Evolutionary conservation across 495 filamentous ascomycete genomes (phyloP).

Genomic region (Tuber brumale): DNA sequence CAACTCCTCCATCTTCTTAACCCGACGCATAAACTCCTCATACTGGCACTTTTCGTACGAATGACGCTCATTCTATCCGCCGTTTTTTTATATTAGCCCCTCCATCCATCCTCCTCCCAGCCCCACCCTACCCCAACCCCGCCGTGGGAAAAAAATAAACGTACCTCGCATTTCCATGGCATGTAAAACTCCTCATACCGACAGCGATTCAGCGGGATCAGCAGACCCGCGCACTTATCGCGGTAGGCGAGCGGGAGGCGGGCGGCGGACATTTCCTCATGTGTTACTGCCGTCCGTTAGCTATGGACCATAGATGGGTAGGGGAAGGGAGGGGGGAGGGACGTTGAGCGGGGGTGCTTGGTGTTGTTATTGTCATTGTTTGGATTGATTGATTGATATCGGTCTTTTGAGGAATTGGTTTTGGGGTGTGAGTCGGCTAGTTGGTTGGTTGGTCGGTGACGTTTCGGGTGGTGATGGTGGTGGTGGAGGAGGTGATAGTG

Average conservation of each 20-base stretch:
- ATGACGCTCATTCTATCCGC: conserved; percentile 76
- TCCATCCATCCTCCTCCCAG: not conserved
- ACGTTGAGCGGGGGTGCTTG: not conserved
- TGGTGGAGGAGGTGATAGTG: not conserved
- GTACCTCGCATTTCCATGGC: conserved; percentile 96
- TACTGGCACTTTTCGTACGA: conserved; percentile 99
- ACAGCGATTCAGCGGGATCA: conserved; percentile 93
- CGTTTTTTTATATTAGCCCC: not conserved
- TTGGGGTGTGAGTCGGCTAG: too few species aligned
- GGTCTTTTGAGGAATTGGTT: too few species aligned
- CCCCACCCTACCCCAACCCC: too few species aligned
- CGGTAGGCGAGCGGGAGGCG: conserved; percentile 82
- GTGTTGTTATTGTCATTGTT: not conserved
- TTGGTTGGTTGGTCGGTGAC: not conserved
- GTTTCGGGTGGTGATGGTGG: not conserved
- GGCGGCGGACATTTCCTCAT: conserved; percentile 88
- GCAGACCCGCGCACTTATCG: conserved; percentile 85
- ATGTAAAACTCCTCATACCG: conserved; percentile 86
- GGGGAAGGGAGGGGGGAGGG: not conserved
- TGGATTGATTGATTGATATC: not conserved
- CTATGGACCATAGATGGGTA: not conserved
- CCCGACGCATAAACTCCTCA: conserved; percentile 94
- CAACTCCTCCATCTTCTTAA: conserved; percentile 97
- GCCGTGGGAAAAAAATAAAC: conserved; percentile 31
- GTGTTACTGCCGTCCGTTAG: conserved; percentile 52